Evolutionary conservation across 1,139 yeast species (phyloP).

Genomic region (Ogataea hybrid): DNA sequence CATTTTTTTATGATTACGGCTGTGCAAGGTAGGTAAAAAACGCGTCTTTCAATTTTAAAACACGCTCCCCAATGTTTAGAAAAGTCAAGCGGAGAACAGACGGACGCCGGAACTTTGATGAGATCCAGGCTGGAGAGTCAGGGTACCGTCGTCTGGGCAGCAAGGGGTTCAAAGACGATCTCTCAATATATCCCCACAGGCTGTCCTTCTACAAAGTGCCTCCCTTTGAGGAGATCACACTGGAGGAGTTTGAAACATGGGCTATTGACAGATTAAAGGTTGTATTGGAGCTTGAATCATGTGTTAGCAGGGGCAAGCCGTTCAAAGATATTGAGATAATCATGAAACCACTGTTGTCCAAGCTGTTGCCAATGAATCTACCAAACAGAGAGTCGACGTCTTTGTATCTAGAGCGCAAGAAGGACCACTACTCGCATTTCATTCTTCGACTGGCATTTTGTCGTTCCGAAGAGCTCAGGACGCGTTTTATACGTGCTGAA

Average conservation of each 20-base stretch:
- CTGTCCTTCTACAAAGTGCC: conserved; percentile 71
- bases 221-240: conserved; percentile 79
- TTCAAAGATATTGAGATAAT: conserved; percentile 62
- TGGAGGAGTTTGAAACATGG: conserved; percentile 93
- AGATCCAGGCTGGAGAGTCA: conserved; percentile 9
- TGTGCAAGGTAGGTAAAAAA: conserved; percentile 1
- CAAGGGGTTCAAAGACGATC: conserved; percentile 24
- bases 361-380: conserved; percentile 60
- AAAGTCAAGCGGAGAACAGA: conserved; percentile 74
- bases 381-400: conserved; percentile 31
- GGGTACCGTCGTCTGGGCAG: conserved; percentile 6
- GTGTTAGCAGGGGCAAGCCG: conserved; percentile 61
- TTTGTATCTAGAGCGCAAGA: conserved; percentile 56
- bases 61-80: conserved; percentile 54
- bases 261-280: conserved; percentile 88
- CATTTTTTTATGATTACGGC: neutral
- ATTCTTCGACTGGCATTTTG: conserved; percentile 88
- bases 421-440: conserved; percentile 91
- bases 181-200: conserved; percentile 45
- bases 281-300: conserved; percentile 79
- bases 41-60: conserved; percentile 5
- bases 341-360: conserved; percentile 63
- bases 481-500: conserved; percentile 76
- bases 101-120: conserved; percentile 69
- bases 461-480: conserved; percentile 81